Percentiles rank a stretch among this genome's conserved stretches.
phyloP scores from a whole-genome alignment of 805 yeast genomes.

The Candida namnaoensis region DNA sequence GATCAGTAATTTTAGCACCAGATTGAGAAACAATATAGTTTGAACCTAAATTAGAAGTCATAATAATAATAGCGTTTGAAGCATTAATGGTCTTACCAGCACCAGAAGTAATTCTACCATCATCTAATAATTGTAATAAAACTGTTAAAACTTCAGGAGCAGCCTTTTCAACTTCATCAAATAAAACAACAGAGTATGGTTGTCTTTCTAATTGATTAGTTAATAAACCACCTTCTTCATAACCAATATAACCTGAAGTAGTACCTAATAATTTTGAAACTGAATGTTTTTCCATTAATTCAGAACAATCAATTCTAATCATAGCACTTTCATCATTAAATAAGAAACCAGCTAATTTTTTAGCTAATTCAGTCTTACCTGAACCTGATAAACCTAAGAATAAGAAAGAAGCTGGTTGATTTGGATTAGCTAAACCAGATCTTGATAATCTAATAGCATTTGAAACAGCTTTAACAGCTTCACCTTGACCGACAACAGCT shows the following conservation, averaged over 20 bases:
- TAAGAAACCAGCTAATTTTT: slow-evolving; percentile 91
- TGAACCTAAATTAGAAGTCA: slow-evolving; percentile 98
- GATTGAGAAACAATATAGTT: slow-evolving; percentile 70
- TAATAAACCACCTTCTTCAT: slow-evolving; percentile 94
- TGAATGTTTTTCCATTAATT: slow-evolving; percentile 89
- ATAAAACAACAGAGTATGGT: slow-evolving; percentile 93
- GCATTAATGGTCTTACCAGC: slow-evolving; percentile 92
- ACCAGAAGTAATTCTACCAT: slow-evolving; percentile 92
- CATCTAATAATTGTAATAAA: slow-evolving; percentile 86
- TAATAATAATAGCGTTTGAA: slow-evolving; percentile 83
- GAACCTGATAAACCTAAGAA: slow-evolving; percentile 95
- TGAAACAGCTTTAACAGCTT: slow-evolving; percentile 93
- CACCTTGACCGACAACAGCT: slow-evolving; percentile 90
- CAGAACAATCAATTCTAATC: slow-evolving; percentile 97
- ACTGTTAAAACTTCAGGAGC: slow-evolving; percentile 96
- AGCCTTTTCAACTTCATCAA: slow-evolving; percentile 98
- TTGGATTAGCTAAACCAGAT: slow-evolving; percentile 93
- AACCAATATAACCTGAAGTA: slow-evolving; percentile 95
- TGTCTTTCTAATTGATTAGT: slow-evolving; percentile 87
- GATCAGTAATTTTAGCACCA: slow-evolving; percentile 52
- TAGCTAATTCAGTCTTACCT: slow-evolving; percentile 97
- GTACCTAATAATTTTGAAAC: slow-evolving; percentile 94
- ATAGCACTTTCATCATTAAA: slow-evolving; percentile 95
- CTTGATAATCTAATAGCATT: slow-evolving; percentile 89
- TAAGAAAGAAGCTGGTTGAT: slow-evolving; percentile 92